Base-by-base conservation (phyloP, 768 basidiomycete species). In the Lenzites betulinus region DNA sequence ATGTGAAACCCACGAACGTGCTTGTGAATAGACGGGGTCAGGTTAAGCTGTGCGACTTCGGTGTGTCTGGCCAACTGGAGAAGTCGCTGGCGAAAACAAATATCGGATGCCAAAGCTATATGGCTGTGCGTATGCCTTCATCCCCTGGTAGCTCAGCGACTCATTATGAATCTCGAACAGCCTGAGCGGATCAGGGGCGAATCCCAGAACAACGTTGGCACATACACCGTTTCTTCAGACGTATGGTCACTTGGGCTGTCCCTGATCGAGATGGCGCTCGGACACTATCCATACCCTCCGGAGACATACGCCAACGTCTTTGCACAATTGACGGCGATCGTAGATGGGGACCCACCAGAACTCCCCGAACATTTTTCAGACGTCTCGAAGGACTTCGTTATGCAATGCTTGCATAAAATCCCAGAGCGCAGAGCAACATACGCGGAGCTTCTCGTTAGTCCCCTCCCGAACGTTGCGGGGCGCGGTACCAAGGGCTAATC, bases 281-380 rank as follows among this genome's bases (percentile, higher is more conserved):
- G 90, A 69, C 74, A 84, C 70, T 98, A 99, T 74, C 96, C 96
- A 1, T 99, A 97, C 70, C 96, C 96, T 30, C 95, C 95, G 26
- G 95, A 98, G 77, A 96, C 94, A 7, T 99, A 97, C 73, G 85
- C 87, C 59, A 98, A 98, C 72, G 95, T 98, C 16, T 97, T 99
- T 75, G 96, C 95, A 2, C 96, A 99, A 71, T 77, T 91, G 41
- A 92, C 89, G n/a, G 95, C 96, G 3, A 99, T 99, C 63, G 95
- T 99, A 2, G 88, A 97, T 64, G 96, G 95, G 0, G 92, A 94
- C 57, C 90, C 95, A 11, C 96, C 96, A 4, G 86, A 85, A 36
- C 76, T 99, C 33, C 95, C 95, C 0, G 84, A 83, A 20, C 81
- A 77, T 1, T 93, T 87, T 73, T 81, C 82, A 39, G 79, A 83